Evolutionary conservation across 371 early-diverging fungal species (phyloP), one percentile per base, ranked within the genome.

Genomic region (Mucor sp.): DNA sequence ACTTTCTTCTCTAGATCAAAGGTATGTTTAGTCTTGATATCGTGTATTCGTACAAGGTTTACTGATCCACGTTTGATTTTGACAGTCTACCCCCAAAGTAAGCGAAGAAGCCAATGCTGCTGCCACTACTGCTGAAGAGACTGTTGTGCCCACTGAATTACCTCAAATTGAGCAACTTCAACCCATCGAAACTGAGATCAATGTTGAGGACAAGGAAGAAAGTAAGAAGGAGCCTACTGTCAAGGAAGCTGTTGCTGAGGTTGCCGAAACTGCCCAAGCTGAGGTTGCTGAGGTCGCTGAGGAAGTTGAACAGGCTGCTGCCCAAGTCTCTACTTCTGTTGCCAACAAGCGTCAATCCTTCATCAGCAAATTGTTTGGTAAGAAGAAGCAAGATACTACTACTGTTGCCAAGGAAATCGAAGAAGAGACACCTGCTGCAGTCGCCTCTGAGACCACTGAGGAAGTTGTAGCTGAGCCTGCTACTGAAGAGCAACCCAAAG

Each of bases 351-450:
- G 75, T 37, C 70, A 60, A 27, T 86, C 90, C 12, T 88, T 89
- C 70, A 86, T 90, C 28, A 88, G 88, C 56, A 77, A 76, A 37
- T 78, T 85, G 35, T 91, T 91, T 80, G 85, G 87, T 25, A 88
- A 86, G 28, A 84, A 83, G 67, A 73, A 90, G 59, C 86, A 66
- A 27, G 67, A 72, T 41, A 63, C 71, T 41, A 62, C 71, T 41
- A 62, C 60, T 12, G 23, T 47, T 7, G 56, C 56, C 12, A 53
- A 28, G 12, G 63, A 63, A 41, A 56, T 62, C 17, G 56, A 67
- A 30, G 66, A 65, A 48, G 60, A 59, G 4, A 32, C 23, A 15
- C 17, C 55, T 60, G 41, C 28, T 48, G 39, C 23, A 19, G 15
- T 56, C 44, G 27, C 53, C 25, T 21, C 27, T 53, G 56, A 55